Percentiles rank a stretch among this genome's conserved stretches.
Conservation (phyloP, 768 basidiomycete species). For the Rhodotorula paludigena region DNA sequence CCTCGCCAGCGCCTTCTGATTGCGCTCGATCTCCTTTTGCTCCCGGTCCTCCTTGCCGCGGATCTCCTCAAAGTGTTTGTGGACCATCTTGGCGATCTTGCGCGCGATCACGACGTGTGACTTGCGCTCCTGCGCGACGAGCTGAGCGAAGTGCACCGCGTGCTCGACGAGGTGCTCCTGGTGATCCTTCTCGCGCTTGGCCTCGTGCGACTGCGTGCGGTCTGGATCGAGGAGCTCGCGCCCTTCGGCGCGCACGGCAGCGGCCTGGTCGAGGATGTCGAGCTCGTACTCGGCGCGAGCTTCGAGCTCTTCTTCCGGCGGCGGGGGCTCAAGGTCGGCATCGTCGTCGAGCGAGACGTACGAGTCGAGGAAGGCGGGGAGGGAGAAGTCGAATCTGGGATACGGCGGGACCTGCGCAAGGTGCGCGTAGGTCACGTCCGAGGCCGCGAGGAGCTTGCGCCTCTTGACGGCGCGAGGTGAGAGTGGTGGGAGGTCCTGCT, state of each 20-base stretch:
- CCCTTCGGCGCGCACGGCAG: conserved; percentile 53
- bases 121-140: conserved; percentile 49
- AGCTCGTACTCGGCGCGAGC: conserved; percentile 52
- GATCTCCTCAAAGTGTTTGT: conserved; percentile 68
- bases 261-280: conserved; percentile 51
- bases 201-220: conserved; percentile 35
- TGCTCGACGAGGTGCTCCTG: conserved; percentile 48
- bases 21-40: conserved; percentile 61
- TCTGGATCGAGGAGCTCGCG: conserved; percentile 52
- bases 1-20: conserved; percentile 64
- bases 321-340: conserved; percentile 47
- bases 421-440: conserved; percentile 55
- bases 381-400: conserved; percentile 55
- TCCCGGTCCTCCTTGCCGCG: conserved; percentile 61
- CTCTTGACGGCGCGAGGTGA: conserved; percentile 16
- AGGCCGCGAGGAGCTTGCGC: conserved; percentile 41
- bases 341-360: conserved; percentile 57
- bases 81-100: conserved; percentile 61
- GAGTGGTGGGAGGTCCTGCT: conserved; percentile 18
- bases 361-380: conserved; percentile 59
- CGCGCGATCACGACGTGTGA: conserved; percentile 48
- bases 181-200: conserved; percentile 42
- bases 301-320: conserved; percentile 44
- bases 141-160: conserved; percentile 45
- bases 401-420: conserved; percentile 63